Evolutionary conservation across 805 yeast genomes (phyloP).

Genomic region (Cyberlindnera subsufficiens): DNA sequence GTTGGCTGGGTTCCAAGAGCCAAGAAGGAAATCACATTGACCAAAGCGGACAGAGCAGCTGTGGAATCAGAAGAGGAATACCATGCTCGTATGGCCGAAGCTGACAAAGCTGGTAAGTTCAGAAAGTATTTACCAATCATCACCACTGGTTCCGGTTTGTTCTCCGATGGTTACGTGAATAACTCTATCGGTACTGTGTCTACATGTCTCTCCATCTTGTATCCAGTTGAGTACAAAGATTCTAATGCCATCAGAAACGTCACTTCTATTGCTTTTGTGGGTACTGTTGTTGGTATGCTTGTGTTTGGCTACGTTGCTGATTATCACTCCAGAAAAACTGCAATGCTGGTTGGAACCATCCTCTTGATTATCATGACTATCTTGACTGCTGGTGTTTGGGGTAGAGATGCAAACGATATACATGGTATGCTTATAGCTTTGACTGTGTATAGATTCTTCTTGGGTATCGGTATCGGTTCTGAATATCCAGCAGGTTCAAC

Average conservation of each 20-base stretch:
- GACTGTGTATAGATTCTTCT: constrained; percentile 77
- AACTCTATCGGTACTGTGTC: constrained; percentile 76
- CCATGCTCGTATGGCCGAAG: constrained; percentile 13
- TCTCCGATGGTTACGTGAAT: constrained; percentile 90
- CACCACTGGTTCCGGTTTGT: constrained; percentile 87
- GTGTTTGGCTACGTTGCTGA: constrained; percentile 79
- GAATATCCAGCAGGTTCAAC: constrained; percentile 94
- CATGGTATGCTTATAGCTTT: constrained; percentile 79
- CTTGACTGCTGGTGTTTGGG: constrained; percentile 85
- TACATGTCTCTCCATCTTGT: constrained; percentile 60
- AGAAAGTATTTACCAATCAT: constrained; percentile 59
- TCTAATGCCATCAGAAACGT: constrained; percentile 76
- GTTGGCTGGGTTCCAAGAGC: constrained; percentile 38
- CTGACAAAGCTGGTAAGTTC: constrained; percentile 17
- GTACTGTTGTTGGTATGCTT: constrained; percentile 85
- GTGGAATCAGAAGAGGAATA: constrained; percentile 24
- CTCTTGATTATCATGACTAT: constrained; percentile 75
- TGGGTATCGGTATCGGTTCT: constrained; percentile 91
- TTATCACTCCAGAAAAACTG: constrained; percentile 70
- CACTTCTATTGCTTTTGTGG: constrained; percentile 84
- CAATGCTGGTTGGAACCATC: constrained; percentile 74
- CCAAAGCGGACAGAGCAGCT: constrained; percentile 20
- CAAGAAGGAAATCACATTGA: constrained; percentile 36
- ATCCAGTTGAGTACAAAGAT: constrained; percentile 53
- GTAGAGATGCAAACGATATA: constrained; percentile 35